Evolutionary conservation across 352 stramenopile genomes (phyloP), one percentile per base, ranked within the genome.

Genomic region (Pythium coloratum): DNA sequence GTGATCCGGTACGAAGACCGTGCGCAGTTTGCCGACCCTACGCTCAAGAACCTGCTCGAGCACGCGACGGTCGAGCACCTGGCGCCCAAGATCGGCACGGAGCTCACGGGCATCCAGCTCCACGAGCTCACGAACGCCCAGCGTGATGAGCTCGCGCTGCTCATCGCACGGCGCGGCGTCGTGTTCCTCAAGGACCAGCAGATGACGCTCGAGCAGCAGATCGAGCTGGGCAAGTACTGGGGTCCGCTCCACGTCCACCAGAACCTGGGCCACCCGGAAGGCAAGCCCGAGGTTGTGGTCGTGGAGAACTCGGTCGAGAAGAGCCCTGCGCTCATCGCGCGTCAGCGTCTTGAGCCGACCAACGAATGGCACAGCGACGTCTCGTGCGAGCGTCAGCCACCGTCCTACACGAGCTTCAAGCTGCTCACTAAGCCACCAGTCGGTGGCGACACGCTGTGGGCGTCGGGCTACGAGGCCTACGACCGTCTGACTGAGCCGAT

Each of bases 391-490:
- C 75, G 67, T 2, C 75, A 81, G 40, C 71, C 71, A 24, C 71
- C 71, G 12, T 74, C 71, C 26, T 77, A 77, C 63, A 77, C 67
- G 26, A 72, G 62, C 64, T 70, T 77, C 67, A 64, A 75, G 44
- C 47, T 82, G 40, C 34, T 77, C 54, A 76, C 71, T 0, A 75
- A 66, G 53, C 77, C 77, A 28, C 60, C 60, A 0, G 71, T 74
- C 34, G 77, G 77, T 26, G 77, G 70, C 20, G 77, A 81, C 57
- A 84, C 77, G 6, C 38, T 84, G 4, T 84, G 75, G 75, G 67
- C 76, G 2, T 81, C 75, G 1, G 58, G 59, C 7, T 80, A 80
- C 67, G 76, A 84, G 33, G 77, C 77, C 3, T 84, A 82, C 68
- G 72, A 84, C 12, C 75, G 71, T 32, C 64, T 84, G 1, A 76